Base-by-base conservation (phyloP, 164 flowering plant genomes). In the Buxus sempervirens region DNA sequence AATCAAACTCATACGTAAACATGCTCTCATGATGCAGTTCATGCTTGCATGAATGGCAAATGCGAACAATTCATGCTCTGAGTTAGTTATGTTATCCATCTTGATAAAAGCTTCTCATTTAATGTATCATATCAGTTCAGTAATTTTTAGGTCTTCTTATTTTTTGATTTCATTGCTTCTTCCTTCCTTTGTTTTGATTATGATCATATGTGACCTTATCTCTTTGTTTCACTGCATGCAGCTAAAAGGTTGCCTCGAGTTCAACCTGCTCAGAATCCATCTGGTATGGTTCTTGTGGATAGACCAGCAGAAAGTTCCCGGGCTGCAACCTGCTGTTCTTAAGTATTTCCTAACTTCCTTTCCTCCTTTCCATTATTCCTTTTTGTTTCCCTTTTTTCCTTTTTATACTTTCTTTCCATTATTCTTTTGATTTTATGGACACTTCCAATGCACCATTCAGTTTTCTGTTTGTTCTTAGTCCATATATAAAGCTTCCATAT, bases 251-350 rank as follows among this genome's bases (percentile, higher is more conserved):
- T 90, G 69, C 93, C 96, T 41, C 84, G 85, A 64, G 93, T 88
- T 72, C 96, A 86, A 75, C 88, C 93, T 54, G 72, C 86, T 53
- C 91, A 88, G 70, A 86, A 85, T 69, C 88, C 93, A 53, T 74
- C 93, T 54, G 96, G 93, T 53, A 86, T 90, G 93, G 90, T 90
- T 78, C 88, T 86, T 32, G 84, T 79, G 61, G 88, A 88, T 71
- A 77, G 90, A 77, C 91, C 86, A 28, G 81, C 83, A 0, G 93
- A 81, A 66, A 81, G 79, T 76, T 54, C 88, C 8, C 79, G 63
- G 27, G 62, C 87, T 73, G 63, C 89, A 60, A 48, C 86, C 14
- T 90, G 96, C 77, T 90, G 96, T 84, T 77, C 87, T 42, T 87
- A 77, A 70, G 81, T 73, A 67, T 55, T 71, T 16, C 15, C 54